These are phyloP conservation scores for Tolypocladium nubicola DNA, from an alignment of 2,329 filamentous ascomycete species.

Conservation along the genomic window DNA sequence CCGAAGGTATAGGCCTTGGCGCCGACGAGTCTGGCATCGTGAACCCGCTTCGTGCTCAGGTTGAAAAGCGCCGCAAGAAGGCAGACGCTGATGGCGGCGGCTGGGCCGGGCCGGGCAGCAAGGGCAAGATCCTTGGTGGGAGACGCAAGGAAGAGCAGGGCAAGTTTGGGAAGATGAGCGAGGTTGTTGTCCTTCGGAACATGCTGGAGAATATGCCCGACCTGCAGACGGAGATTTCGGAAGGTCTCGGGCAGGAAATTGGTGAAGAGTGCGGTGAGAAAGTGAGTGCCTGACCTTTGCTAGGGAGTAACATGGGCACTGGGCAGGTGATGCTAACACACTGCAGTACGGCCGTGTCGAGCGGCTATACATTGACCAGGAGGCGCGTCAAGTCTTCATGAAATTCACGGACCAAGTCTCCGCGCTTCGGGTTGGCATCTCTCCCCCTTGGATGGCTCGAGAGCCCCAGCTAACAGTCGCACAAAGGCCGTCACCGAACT, in stretches of 20 bases:
- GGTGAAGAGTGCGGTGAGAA: slow-evolving; percentile 86
- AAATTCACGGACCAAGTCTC: slow-evolving; percentile 82
- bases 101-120: slow-evolving; percentile 57
- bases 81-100: slow-evolving; percentile 71
- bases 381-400: slow-evolving; percentile 68
- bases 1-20: slow-evolving; percentile 76
- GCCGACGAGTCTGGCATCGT: slow-evolving; percentile 74
- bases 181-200: slow-evolving; percentile 70
- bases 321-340: slow-evolving; percentile 1
- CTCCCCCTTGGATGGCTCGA: background rate
- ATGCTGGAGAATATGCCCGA: slow-evolving; percentile 80
- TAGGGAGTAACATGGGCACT: too few species aligned
- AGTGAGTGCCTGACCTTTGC: slow-evolving; percentile 23
- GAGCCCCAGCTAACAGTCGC: background rate
- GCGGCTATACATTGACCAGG: slow-evolving; percentile 62
- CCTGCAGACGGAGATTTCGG: slow-evolving; percentile 65
- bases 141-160: slow-evolving; percentile 37
- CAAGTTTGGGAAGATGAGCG: slow-evolving; percentile 64
- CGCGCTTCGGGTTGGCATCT: slow-evolving; percentile 61
- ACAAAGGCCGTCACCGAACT: slow-evolving; percentile 76
- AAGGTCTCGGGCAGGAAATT: slow-evolving; percentile 80
- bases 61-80: slow-evolving; percentile 76
- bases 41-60: slow-evolving; percentile 70
- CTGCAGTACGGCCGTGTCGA: slow-evolving; percentile 71
- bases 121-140: slow-evolving; percentile 74